These are phyloP conservation scores for Nicotiana paniculata DNA, from an alignment of 257 asterid species.

Conservation along the genomic window DNA sequence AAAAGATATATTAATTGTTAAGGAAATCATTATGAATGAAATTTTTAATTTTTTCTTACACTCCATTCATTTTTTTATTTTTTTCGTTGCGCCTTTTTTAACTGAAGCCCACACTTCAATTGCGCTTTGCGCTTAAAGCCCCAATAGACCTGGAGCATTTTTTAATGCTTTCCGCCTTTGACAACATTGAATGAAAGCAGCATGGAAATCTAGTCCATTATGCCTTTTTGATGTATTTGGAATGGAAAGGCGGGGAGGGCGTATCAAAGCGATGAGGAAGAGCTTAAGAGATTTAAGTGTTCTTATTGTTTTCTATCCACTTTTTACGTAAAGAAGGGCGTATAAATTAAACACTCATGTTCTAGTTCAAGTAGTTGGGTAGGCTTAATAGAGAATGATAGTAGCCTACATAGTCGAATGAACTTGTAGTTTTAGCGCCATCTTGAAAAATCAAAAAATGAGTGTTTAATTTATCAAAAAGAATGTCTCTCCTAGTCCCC, in stretches of 20 bases:
- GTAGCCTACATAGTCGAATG: not conserved
- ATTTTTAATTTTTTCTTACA: too few relatives aligned
- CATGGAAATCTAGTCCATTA: conserved; percentile 3
- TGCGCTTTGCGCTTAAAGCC: too few relatives aligned
- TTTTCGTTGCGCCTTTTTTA: too few relatives aligned
- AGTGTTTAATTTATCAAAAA: not conserved
- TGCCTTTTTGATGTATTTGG: conserved; percentile 1
- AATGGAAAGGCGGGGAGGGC: not conserved
- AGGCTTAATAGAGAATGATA: not conserved
- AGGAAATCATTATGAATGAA: too few relatives aligned
- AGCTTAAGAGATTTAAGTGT: not conserved
- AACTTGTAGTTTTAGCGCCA: not conserved
- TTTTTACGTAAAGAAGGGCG: not conserved
- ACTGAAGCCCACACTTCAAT: too few relatives aligned
- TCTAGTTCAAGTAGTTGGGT: not conserved
- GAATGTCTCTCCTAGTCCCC: not conserved
- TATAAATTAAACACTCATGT: not conserved
- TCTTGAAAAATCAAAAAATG: not conserved
- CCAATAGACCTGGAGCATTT: too few relatives aligned
- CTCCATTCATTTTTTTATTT: too few relatives aligned
- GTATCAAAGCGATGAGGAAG: not conserved
- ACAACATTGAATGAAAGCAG: not conserved
- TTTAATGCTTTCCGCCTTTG: too few relatives aligned
- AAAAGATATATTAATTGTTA: too few relatives aligned
- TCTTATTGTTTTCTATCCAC: not conserved